Evolutionary conservation across 345 rosid genomes (phyloP).

Genomic region (Moringa oleifera): DNA sequence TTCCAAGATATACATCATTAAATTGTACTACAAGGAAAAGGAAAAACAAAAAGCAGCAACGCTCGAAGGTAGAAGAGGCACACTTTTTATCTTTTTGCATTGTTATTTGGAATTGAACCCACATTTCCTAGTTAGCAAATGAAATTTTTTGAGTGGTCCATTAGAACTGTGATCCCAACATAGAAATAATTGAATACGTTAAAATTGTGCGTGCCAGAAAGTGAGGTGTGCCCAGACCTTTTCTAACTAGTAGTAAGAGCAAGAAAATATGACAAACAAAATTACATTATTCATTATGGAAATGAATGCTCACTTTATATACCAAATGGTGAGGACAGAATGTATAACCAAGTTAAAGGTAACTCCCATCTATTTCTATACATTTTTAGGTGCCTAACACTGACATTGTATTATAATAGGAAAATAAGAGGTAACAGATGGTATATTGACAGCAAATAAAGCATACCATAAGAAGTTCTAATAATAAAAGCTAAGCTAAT

Average conservation of each 20-base stretch:
- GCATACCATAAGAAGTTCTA: conserved; percentile 10
- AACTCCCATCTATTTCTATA: background rate
- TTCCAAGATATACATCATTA: background rate
- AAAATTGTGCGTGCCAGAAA: background rate
- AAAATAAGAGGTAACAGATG: background rate
- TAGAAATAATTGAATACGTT: background rate
- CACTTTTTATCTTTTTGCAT: background rate
- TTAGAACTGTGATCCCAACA: background rate
- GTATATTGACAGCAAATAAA: conserved; percentile 23
- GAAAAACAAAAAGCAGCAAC: background rate
- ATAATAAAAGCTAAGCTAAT: conserved; percentile 21
- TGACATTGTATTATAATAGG: background rate
- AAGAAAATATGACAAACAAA: background rate
- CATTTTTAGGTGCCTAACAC: background rate
- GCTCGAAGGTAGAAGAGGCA: no score
- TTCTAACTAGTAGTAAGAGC: background rate
- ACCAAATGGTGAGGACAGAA: background rate
- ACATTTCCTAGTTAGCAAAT: background rate
- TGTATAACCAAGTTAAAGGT: background rate
- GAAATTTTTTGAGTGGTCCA: background rate
- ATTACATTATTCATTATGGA: background rate
- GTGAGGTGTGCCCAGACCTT: background rate
- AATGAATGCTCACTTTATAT: background rate
- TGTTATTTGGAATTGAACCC: background rate
- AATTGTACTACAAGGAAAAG: background rate